Conservation (phyloP, 257 asterid species). For the Fraxinus excelsior region DNA sequence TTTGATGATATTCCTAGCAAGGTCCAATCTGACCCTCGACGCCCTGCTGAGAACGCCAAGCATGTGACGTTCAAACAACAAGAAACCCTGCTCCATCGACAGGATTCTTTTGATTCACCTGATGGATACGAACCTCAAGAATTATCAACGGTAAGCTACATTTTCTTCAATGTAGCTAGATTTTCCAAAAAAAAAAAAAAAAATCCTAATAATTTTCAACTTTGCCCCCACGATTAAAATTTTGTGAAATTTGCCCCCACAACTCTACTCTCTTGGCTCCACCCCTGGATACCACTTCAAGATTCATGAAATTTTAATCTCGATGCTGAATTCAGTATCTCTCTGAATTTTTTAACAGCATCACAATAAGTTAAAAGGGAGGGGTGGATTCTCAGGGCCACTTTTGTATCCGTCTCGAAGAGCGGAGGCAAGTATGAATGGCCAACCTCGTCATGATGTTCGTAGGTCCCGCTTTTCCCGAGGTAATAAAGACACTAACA, state of each 20-base stretch:
- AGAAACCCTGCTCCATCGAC: slow-evolving; percentile 29
- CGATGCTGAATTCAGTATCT: too few species aligned
- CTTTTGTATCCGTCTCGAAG: slow-evolving; percentile 39
- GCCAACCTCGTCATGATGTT: slow-evolving; percentile 36
- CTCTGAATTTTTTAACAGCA: slow-evolving; percentile 42
- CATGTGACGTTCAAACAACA: slow-evolving; percentile 34
- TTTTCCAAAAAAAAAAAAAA: too few species aligned
- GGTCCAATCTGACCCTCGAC: neutral
- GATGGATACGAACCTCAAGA: slow-evolving; percentile 47
- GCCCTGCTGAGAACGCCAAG: slow-evolving; percentile 25
- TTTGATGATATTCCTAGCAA: slow-evolving; percentile 28
- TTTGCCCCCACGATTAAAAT: too few species aligned
- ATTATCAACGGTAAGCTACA: slow-evolving; percentile 40
- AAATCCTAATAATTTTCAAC: too few species aligned
- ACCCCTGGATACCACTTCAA: too few species aligned
- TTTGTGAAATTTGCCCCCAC: too few species aligned
- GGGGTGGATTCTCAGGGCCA: slow-evolving; percentile 62
- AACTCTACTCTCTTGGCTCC: too few species aligned
- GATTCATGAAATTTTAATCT: neutral
- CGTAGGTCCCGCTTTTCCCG: slow-evolving; percentile 68
- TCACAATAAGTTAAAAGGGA: slow-evolving; percentile 36
- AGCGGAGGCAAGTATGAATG: slow-evolving; percentile 30
- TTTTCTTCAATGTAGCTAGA: too few species aligned
- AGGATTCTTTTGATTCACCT: slow-evolving; percentile 53
- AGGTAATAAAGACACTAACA: slow-evolving; percentile 40